Base-by-base conservation (phyloP, 208 protist species). In the Herpetomonas samuelpessoai region DNA sequence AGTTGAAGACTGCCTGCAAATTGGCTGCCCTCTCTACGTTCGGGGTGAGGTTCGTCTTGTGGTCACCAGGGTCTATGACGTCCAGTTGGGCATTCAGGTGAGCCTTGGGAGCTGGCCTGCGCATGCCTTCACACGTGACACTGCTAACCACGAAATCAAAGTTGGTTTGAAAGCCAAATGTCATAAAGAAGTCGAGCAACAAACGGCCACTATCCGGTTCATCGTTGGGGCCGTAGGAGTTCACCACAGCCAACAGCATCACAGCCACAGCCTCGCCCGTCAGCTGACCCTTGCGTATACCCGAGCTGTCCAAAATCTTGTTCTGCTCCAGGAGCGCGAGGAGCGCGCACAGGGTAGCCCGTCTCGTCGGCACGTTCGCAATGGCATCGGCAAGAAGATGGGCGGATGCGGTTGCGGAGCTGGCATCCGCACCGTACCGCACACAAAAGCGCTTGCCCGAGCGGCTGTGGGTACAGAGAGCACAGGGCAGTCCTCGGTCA, bases 1-100 rank as follows among this genome's bases (percentile, higher is more conserved):
- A 82, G 31, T 77, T 77, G 45, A 82, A 82, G 16, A 82, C 66
- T 2, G 71, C 71, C 53, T 82, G 76, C 16, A 82, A 52, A 38
- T 70, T 67, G 16, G 59, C 50, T 21, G 62, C 62, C 19, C 68
- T 67, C 29, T 81, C 65, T 14, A 82, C 52, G 29, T 44, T 31
- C 7, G 61, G 51, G 0, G 67, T 77, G 1, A 78, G 47, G 44
- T 78, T 82, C 16, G 45, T 25, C n/a, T 51, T 53, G 30, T 69
- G 64, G 29, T 72, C 50, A 26, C 25, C 46, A 7, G 76, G 76
- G 50, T 82, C 70, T 31, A 82, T 49, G 1, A 82, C 56, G 26
- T 69, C 72, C 3, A 82, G 54, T 41, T 71, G 60, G 21, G 63
- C 51, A 54, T 77, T 77, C 1, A 18, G 49, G 62, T 82, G 76